Base-by-base conservation (phyloP, 2,329 filamentous ascomycete genomes). In the Aschersonia sp. region DNA sequence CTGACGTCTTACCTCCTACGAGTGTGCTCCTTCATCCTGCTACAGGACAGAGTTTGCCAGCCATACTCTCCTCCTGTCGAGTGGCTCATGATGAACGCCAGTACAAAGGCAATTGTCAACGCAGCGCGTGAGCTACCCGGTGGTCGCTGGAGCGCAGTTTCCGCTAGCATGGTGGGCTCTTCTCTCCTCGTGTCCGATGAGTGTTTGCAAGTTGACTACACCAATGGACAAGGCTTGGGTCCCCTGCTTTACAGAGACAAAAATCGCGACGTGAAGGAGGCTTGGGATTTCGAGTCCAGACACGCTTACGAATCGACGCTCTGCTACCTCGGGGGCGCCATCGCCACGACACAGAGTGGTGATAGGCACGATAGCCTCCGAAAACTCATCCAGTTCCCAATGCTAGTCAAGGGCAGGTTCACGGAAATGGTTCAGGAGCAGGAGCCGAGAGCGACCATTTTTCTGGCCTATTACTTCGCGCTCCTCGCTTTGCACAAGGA, bases 21-120 rank as follows among this genome's bases (percentile, higher is more conserved):
- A 31, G 45, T 52, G 30, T 52, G 49, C 30, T 48, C 47, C 14
- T 54, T 54, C 45, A 51, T 52, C 14, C 40, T 49, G 45, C 46
- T 54, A 44, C 52, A 49, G 31, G 49, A 51, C 32, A 50, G 53
- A 5, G 22, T 9, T 9, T 47, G 49, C 5, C 29, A 45, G 30
- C 53, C 53, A 2, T 54, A 54, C 9, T 37, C 35, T 10, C 53
- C 53, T 30, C 53, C 52, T 4, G 45, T 52, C 1, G 53, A 54
- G 30, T 54, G 53, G 53, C 41, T 54, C 11, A 46, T 52, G 45
- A 53, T 51, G 35, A 53, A 51, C 8, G 52, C 50, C 11, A 53
- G 50, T 43, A 49, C 50, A 6, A 42, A 43, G 41, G 50, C 47
- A 7, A 43, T 54, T 10, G 44, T 51, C 9, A 14, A 11, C 30